These are phyloP conservation scores for Maudiozyma turicensis DNA, from an alignment of 805 yeast genomes.

Conservation along the genomic window DNA sequence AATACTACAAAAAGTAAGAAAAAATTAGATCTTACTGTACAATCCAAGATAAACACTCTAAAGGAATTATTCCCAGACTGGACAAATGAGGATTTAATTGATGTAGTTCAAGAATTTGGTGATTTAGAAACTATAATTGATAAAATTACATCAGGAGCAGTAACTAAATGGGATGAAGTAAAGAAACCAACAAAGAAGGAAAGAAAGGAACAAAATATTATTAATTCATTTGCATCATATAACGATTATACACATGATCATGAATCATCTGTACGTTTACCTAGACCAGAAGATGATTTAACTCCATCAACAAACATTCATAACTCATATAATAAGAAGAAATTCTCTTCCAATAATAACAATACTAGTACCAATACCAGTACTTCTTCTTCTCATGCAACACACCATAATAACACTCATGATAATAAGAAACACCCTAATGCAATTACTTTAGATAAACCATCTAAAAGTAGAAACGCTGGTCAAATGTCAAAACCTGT, in stretches of 20 bases:
- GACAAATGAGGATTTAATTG: constrained; percentile 72
- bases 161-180: constrained; percentile 89
- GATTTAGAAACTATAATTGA: constrained; percentile 74
- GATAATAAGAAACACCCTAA: constrained; percentile 1
- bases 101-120: constrained; percentile 64
- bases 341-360: constrained; percentile 4
- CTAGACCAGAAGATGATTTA: constrained; percentile 6
- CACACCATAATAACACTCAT: not conserved
- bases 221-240: not conserved
- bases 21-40: constrained; percentile 23
- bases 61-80: constrained; percentile 90
- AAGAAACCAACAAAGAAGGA: constrained; percentile 53
- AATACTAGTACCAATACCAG: not conserved
- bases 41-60: constrained; percentile 43
- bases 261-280: constrained; percentile 2
- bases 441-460: constrained; percentile 10
- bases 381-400: not conserved
- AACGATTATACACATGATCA: not conserved
- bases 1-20: constrained; percentile 3
- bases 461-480: constrained; percentile 9
- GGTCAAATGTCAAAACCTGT: constrained; percentile 11
- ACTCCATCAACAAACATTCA: not conserved
- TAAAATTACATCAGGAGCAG: constrained; percentile 82
- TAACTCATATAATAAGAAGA: constrained; percentile 8
- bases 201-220: constrained; percentile 10